Evolutionary conservation across 495 filamentous ascomycete species (phyloP), one percentile per base, ranked within the genome.

Genomic region (Rostrohypoxylon terebratum): DNA sequence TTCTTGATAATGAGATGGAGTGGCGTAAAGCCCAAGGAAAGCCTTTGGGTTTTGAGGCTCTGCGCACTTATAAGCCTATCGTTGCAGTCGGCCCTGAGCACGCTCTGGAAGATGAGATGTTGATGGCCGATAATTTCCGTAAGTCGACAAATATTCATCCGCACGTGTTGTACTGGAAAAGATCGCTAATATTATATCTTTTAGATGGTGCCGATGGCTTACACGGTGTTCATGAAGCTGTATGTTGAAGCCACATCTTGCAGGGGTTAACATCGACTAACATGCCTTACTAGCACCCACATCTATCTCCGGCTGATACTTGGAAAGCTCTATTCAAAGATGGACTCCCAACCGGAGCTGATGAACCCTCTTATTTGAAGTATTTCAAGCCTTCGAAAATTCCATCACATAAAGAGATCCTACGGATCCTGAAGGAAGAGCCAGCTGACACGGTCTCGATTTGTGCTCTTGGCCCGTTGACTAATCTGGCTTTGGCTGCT

Each of bases 61-160:
- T 99, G 72, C 83, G 84, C 40, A 83, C 85, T 8, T 88, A 80
- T 76, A 93, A 91, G 74, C 96, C 96, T 2, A 75, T 97, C 14
- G 87, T 98, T 28, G 94, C 96, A 5, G 85, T 98, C 25, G 96
- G 96, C 3, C 91, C 96, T 1, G 88, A 92, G 58, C 89, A 93
- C 65, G 93, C 96, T 1, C 82, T 99, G 9, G 93, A 93, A 68
- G 93, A 94, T 60, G 92, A 96, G 75, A 82, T 89, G 44, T 83
- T 97, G 73, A 87, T 93, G 83, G 93, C 91, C 8, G 96, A 98
- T 80, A 92, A 94, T 79, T 98, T 97, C 73, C 96, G 94, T 97
- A 80, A 68, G 91, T 85, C 7, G 67, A 55, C 3, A 8, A 50
- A 2, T 21, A 40, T 36, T 0, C 21, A 9, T 16, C 33, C 16